Evolutionary conservation across 2,329 filamentous ascomycete species (phyloP).

Genomic region (Immersiporthe knoxdaviesiana): DNA sequence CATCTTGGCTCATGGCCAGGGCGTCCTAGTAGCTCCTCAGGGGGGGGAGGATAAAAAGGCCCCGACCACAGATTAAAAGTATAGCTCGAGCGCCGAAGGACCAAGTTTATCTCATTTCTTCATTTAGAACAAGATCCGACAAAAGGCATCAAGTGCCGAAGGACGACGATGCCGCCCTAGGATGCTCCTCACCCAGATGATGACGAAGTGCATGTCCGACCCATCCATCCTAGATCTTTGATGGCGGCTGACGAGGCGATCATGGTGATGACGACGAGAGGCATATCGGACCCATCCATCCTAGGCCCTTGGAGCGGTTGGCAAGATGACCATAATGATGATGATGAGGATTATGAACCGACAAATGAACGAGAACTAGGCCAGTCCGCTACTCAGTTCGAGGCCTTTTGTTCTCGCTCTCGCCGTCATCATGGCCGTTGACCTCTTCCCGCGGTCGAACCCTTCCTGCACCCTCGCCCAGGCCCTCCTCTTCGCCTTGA

Average conservation of each 20-base stretch:
- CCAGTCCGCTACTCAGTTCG: slow-evolving; percentile 46
- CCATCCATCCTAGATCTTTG: not conserved
- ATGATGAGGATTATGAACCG: not conserved
- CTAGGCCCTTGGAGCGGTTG: not conserved
- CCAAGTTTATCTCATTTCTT: too few species aligned
- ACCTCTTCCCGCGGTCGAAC: slow-evolving; percentile 57
- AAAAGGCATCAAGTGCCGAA: not conserved
- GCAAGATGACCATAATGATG: not conserved
- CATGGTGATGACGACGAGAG: not conserved
- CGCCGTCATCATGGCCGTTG: slow-evolving; percentile 47
- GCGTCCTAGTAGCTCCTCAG: not conserved
- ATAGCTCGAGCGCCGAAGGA: not conserved
- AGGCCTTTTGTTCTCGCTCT: slow-evolving; percentile 50
- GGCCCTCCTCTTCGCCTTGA: slow-evolving; percentile 48
- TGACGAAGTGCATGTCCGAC: not conserved
- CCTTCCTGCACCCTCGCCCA: slow-evolving; percentile 68
- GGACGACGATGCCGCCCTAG: not conserved
- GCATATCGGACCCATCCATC: not conserved
- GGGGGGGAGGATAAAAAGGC: not conserved
- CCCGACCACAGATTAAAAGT: not conserved
- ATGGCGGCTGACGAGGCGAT: not conserved
- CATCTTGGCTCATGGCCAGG: not conserved
- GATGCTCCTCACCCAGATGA: not conserved
- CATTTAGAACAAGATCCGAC: too few species aligned
- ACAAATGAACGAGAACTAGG: not conserved